Percentiles rank a stretch among this genome's conserved stretches.
Evolutionary conservation across 83 land plant species (phyloP).

Genomic region (Picea mariana): DNA sequence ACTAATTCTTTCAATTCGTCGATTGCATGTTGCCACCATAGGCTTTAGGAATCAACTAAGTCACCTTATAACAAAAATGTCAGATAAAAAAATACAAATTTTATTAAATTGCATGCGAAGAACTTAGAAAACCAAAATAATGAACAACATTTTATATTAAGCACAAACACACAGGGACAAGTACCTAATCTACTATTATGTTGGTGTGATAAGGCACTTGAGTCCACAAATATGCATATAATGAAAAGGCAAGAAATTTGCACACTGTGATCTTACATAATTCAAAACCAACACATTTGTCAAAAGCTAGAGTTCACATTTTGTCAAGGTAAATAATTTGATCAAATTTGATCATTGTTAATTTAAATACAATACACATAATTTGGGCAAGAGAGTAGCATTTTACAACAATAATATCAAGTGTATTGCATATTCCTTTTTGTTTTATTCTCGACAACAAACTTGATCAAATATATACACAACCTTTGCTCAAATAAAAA

Average conservation of each 20-base stretch:
- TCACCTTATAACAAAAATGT: conserved; percentile 32
- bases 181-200: not conserved
- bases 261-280: too few relatives aligned
- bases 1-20: conserved; percentile 52
- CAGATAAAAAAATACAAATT: not conserved
- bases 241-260: too few relatives aligned
- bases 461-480: conserved; percentile 94
- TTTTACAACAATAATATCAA: conserved; percentile 79
- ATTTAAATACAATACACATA: not conserved
- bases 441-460: conserved; percentile 52
- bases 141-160: too few relatives aligned
- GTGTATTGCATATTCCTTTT: conserved; percentile 68
- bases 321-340: not conserved
- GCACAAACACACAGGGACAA: too few relatives aligned
- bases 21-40: conserved; percentile 65
- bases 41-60: conserved; percentile 67
- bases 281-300: too few relatives aligned
- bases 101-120: not conserved
- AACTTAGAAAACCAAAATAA: not conserved
- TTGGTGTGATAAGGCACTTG: not conserved
- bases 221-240: too few relatives aligned
- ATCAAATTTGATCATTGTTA: not conserved
- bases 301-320: not conserved
- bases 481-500: conserved; percentile 34
- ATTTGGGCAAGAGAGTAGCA: not conserved